Base-by-base conservation (phyloP, 768 basidiomycete genomes). In the Pleurotus citrinopileatus region DNA sequence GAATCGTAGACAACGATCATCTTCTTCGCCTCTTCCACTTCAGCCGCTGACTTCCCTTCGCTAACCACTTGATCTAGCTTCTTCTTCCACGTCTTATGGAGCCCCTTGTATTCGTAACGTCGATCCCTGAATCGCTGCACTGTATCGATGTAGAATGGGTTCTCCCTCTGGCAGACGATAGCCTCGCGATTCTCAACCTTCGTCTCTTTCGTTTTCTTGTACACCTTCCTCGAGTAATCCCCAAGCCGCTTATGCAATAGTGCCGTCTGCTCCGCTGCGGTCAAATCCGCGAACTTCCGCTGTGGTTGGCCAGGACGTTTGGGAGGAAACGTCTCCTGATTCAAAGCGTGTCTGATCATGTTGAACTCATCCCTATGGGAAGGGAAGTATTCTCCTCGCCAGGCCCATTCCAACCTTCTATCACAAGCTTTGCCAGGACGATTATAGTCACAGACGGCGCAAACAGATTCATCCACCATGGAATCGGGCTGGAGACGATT, bases 71-170 rank as follows among this genome's bases (percentile, higher is more conserved):
- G 77, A 63, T 99, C 97, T 34, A 98, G 80, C 61, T 91, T 98
- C 77, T 97, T 97, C 83, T 98, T 99, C 97, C 96, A 98, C 7
- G 92, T 95, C 74, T 99, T 99, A 73, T 84, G 95, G 32, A 97
- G 76, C 7, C 96, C 96, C 73, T 99, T 99, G 80, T 99, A 99
- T 65, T 97, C 94, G 73, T 99, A 99, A 20, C 97, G 90, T 34
- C 97, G 86, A 71, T 99, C 97, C 66, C 97, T 83, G 77, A 98
- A 99, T 45, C 86, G 83, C 42, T 95, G 90, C 45, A 99, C 97
- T 17, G 97, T 99, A 70, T 99, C 94, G 61, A 98, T 92, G 65
- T 99, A 99, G 80, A 99, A 99, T 0, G 97, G 95, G 61, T 99
- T 98, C 69, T 98, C 97, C 54, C 88, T 78, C 66, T 99, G 97